Evolutionary conservation across 352 stramenopile genomes (phyloP), one percentile per base, ranked within the genome.

Genomic region (Bremia lactucae): DNA sequence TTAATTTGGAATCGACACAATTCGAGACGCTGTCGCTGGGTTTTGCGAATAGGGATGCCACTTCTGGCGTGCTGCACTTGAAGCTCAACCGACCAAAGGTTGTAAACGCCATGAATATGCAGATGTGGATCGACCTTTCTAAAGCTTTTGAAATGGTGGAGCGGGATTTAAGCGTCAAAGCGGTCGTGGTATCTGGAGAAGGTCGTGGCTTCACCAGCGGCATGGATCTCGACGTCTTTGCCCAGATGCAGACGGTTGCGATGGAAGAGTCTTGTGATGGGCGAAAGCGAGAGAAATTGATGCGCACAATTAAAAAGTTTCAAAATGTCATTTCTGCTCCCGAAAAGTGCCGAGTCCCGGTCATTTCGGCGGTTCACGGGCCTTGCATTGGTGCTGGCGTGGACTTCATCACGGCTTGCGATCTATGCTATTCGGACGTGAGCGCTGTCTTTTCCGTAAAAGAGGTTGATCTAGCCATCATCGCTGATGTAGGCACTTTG

Each of bases 101-200:
- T 35, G 52, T 89, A 33, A 95, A 95, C 34, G 77, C 82, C 21
- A 87, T 95, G 64, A 87, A 90, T 58, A 87, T 95, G 74, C 74
- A 83, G 46, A 88, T 94, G 72, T 95, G 83, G 83, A 52, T 71
- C 21, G 83, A 95, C 15, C 42, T 94, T 31, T 64, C 65, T 13
- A 46, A 72, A 31, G 65, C 70, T 11, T 95, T 93, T 25, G 57
- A 81, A 21, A 49, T 65, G 31, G 59, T 94, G 19, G 71, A 91
- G 41, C 19, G 55, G 6, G 73, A 87, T 24, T 49, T 65, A 49
- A 78, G 59, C 49, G 76, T 91, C 35, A 76, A 72, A 36, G 74
- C 69, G 10, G 73, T 94, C 10, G 48, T 95, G 8, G 55, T 95
- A 31, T 85, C 76, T 15, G 82, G 83, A 15, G 62, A 85, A 47